Evolutionary conservation across 805 yeast genomes (phyloP).

Genomic region (Saitoella complicata): DNA sequence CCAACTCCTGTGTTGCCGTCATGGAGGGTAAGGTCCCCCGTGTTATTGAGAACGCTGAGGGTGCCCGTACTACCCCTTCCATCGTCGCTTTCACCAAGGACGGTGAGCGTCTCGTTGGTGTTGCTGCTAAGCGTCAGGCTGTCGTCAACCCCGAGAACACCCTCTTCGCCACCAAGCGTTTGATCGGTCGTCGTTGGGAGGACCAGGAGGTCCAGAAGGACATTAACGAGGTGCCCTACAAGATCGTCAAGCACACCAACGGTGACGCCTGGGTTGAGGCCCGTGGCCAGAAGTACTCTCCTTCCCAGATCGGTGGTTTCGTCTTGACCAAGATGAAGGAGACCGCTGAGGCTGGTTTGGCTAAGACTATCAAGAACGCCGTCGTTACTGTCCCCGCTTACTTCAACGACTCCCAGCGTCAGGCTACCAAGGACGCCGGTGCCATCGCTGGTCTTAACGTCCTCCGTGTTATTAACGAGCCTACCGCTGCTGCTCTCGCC

Average conservation of each 20-base stretch:
- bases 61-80: constrained; percentile 76
- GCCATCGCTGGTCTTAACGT: constrained; percentile 89
- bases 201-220: constrained; percentile 86
- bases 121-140: constrained; percentile 91
- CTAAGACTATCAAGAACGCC: constrained; percentile 76
- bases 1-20: constrained; percentile 78
- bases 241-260: constrained; percentile 73
- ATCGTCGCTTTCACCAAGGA: constrained; percentile 87
- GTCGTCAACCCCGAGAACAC: constrained; percentile 90
- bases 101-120: constrained; percentile 84
- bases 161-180: constrained; percentile 83
- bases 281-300: constrained; percentile 74
- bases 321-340: constrained; percentile 94
- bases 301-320: constrained; percentile 91
- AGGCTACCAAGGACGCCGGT: constrained; percentile 93
- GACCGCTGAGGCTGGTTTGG: constrained; percentile 85
- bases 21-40: constrained; percentile 60
- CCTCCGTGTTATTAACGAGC: constrained; percentile 78
- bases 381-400: constrained; percentile 85
- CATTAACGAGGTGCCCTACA: constrained; percentile 73
- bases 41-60: constrained; percentile 65
- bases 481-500: constrained; percentile 88
- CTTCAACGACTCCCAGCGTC: constrained; percentile 83
- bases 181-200: constrained; percentile 83
- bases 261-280: constrained; percentile 97